A percentile compares a stretch with the other conserved stretches of the same genome.
phyloP scores from a whole-genome alignment of 352 stramenopile species.

The Globisporangium iwayamae region DNA sequence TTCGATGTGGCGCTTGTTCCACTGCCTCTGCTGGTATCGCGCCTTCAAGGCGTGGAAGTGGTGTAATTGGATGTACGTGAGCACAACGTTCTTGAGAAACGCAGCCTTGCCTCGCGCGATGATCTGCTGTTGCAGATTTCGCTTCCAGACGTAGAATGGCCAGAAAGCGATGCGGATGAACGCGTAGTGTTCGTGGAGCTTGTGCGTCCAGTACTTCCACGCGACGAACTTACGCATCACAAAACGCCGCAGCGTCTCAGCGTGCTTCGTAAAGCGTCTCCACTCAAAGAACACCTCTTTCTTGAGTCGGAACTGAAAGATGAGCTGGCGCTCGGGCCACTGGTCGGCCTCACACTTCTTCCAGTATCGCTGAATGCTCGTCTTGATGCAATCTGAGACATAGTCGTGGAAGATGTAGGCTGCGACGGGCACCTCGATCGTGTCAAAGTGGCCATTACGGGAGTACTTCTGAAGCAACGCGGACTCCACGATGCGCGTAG shows the following conservation, averaged over 20 bases:
- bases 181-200: constrained; percentile 41
- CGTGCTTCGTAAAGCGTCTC: constrained; percentile 39
- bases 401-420: constrained; percentile 61
- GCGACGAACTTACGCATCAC: constrained; percentile 60
- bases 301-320: constrained; percentile 56
- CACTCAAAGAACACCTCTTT: constrained; percentile 52
- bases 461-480: constrained; percentile 77
- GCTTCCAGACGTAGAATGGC: constrained; percentile 82
- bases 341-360: constrained; percentile 34
- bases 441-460: constrained; percentile 75
- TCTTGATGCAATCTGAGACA: constrained; percentile 47
- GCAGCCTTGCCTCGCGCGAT: constrained; percentile 54
- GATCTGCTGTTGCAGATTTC: constrained; percentile 63
- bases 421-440: constrained; percentile 36
- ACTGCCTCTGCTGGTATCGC: constrained; percentile 27
- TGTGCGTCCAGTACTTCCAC: constrained; percentile 54
- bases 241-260: constrained; percentile 29
- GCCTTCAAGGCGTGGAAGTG: constrained; percentile 49
- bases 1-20: constrained; percentile 27
- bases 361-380: constrained; percentile 37
- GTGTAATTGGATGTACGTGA: constrained; percentile 53
- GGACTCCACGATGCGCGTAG: constrained; percentile 43
- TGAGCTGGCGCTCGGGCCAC: constrained; percentile 57
- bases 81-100: constrained; percentile 52
- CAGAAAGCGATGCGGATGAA: constrained; percentile 71